Evolutionary conservation across 441 rosid species (phyloP).

Genomic region (Gossypium davidsonii): DNA sequence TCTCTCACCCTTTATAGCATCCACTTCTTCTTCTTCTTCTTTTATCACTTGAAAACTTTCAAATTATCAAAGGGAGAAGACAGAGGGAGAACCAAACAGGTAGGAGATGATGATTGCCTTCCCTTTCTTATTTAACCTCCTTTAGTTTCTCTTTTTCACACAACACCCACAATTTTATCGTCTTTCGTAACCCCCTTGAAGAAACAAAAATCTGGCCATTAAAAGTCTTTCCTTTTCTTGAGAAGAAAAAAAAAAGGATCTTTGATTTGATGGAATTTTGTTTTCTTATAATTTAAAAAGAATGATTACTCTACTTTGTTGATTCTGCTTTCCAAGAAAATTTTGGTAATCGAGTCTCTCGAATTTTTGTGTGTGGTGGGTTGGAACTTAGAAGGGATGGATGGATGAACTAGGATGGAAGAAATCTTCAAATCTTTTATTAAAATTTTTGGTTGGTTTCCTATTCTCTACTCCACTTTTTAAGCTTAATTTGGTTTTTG

Average conservation of each 20-base stretch:
- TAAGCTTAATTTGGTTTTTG: background rate
- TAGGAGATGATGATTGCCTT: background rate
- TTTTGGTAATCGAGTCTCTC: background rate
- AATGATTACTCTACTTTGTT: background rate
- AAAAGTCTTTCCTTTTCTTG: background rate
- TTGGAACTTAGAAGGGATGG: background rate
- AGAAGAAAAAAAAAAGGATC: background rate
- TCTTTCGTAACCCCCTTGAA: background rate
- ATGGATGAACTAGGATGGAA: background rate
- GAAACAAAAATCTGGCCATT: background rate
- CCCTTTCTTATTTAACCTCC: background rate
- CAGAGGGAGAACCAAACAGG: constrained; percentile 14
- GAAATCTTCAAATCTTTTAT: background rate
- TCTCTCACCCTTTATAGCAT: background rate
- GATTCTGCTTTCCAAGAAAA: background rate
- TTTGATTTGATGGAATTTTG: background rate
- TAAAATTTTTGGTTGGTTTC: background rate
- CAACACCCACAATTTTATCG: background rate
- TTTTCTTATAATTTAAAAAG: background rate
- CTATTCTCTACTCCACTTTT: background rate
- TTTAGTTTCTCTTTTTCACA: background rate
- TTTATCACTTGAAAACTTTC: background rate
- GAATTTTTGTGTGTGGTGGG: background rate
- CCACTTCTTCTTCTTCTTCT: background rate
- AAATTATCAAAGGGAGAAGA: constrained; percentile 7